Evolutionary conservation across 1,139 yeast species (phyloP), one percentile per base, ranked within the genome.

Genomic region (Magnusiomyces fungicola): DNA sequence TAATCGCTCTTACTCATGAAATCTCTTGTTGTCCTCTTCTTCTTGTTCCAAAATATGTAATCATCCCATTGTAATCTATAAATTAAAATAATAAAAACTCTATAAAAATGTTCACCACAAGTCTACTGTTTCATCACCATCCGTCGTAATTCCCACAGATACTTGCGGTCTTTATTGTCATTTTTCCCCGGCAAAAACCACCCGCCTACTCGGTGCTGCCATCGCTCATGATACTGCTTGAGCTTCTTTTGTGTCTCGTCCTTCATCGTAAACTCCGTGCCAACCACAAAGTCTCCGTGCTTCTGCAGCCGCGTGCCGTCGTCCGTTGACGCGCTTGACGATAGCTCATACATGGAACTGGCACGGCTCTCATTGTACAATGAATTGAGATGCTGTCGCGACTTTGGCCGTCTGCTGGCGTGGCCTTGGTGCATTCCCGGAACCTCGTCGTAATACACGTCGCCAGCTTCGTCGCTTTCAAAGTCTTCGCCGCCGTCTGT

Each of bases 101-200:
- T 12, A 14, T 34, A 34, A 40, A 33, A 33, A 34, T 43, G 16
- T 14, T 47, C 40, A 27, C 19, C n/a, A n/a, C n/a, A n/a, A n/a
- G n/a, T n/a, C n/a, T 47, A 43, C 24, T 48, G 36, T 38, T 50
- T 56, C 68, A 66, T 65, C 2, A 79, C 79, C 76, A 79, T 71
- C 52, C 72, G 71, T 43, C 83, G 64, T 43, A 79, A 77, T 57
- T 79, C 83, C 72, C 78, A 72, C 56, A 72, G 68, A 58, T 74
- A 70, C 41, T 75, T 78, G 32, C 67, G 60, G 50, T 67, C 71
- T 53, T 62, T 56, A 4, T 46, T 60, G 50, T 71, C 77, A 43
- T 70, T 66, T n/a, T 12, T 23, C 14, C 27, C 45, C 9, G 70
- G 70, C 9, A 69, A 65, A 55, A 78, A 77, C 85, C 85, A 80